These are phyloP conservation scores for Claviceps purpurea DNA, from an alignment of 2,329 filamentous ascomycete species.

Conservation along the genomic window DNA sequence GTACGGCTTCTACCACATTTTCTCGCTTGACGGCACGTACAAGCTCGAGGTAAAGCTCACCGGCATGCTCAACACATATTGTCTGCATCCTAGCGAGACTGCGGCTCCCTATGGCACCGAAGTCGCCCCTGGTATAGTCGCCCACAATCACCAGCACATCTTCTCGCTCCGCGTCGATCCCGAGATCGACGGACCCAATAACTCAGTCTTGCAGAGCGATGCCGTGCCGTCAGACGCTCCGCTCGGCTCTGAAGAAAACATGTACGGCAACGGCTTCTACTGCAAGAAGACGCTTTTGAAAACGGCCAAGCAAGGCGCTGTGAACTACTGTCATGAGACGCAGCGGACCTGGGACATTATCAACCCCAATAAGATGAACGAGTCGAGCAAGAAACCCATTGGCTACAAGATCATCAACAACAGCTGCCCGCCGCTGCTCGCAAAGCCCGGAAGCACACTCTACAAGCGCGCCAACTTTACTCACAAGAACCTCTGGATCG, in stretches of 20 bases:
- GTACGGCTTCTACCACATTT: constrained; percentile 30
- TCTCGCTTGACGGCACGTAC: constrained; percentile 51
- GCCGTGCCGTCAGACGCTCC: constrained; percentile 46
- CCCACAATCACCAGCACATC: constrained; percentile 58
- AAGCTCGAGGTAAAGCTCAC: constrained; percentile 41
- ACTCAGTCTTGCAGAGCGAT: constrained; percentile 58
- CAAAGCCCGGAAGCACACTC: constrained; percentile 25
- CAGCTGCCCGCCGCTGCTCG: constrained; percentile 33
- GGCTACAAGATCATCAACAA: constrained; percentile 32
- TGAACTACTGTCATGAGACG: constrained; percentile 16
- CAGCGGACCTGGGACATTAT: constrained; percentile 21
- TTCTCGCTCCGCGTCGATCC: constrained; percentile 56
- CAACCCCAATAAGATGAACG: constrained; percentile 28
- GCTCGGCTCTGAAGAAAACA: constrained; percentile 55
- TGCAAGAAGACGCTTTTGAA: constrained; percentile 15
- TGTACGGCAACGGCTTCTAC: constrained; percentile 62
- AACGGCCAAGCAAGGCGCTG: constrained; percentile 12
- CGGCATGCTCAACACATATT: constrained; percentile 29
- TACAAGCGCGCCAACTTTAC: constrained; percentile 27
- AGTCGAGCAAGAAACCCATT: constrained; percentile 26
- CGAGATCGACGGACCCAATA: constrained; percentile 46
- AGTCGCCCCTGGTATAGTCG: constrained; percentile 48
- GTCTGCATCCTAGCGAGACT: constrained; percentile 24
- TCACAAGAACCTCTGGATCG: constrained; percentile 29
- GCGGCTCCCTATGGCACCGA: constrained; percentile 42